phyloP scores from a whole-genome alignment of 176 grass and related monocot genomes.

The Secale cereale region DNA sequence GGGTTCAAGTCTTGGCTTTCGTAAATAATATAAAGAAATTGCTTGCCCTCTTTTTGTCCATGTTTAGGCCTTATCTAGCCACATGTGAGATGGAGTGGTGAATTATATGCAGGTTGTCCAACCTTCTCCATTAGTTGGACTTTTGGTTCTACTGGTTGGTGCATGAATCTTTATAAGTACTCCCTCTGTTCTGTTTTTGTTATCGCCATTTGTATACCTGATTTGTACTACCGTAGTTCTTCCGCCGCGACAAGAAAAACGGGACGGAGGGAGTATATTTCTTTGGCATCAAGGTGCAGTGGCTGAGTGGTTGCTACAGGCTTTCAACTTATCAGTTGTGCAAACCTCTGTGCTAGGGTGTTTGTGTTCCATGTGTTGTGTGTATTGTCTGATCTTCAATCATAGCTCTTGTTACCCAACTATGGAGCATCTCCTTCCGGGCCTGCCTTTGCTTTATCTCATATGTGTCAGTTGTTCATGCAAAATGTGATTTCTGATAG shows the following conservation, averaged over 20 bases:
- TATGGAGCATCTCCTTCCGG: not conserved
- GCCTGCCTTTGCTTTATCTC: slow-evolving; percentile 14
- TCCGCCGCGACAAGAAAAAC: not conserved
- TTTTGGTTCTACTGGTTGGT: not conserved
- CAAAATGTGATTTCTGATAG: slow-evolving; percentile 47
- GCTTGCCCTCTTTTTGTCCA: not conserved
- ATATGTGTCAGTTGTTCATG: slow-evolving; percentile 24
- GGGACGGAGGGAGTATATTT: not conserved
- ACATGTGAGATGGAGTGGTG: not conserved
- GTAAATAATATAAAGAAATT: not conserved
- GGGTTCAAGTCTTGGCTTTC: not conserved
- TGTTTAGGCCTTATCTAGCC: not conserved
- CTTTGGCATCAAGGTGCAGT: not conserved
- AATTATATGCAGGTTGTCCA: not conserved
- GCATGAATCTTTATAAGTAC: not conserved
- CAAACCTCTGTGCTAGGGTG: not conserved
- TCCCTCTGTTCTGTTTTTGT: not conserved
- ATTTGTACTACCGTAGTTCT: not conserved
- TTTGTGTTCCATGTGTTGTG: not conserved
- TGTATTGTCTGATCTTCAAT: not conserved
- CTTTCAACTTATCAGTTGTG: not conserved
- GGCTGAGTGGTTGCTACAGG: not conserved
- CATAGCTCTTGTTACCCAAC: not conserved
- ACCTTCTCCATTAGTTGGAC: not conserved
- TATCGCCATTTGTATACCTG: not conserved